phyloP scores from a whole-genome alignment of 2,329 filamentous ascomycete species.

The Calonectria hawksworthii region DNA sequence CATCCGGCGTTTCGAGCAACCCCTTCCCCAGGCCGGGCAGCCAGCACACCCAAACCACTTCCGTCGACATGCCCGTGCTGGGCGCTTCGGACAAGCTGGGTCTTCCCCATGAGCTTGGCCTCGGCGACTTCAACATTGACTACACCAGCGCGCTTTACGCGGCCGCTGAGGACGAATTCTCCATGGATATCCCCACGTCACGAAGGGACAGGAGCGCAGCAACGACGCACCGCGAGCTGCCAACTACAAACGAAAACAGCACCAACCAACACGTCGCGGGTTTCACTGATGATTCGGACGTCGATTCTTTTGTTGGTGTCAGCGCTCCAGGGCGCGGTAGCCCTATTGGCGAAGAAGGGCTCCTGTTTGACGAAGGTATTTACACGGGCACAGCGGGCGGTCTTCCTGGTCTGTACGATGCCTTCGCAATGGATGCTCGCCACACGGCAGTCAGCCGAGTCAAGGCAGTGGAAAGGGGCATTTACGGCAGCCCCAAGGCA shows the following conservation, averaged over 20 bases:
- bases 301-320: constrained; percentile 46
- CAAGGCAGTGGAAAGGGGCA: not conserved
- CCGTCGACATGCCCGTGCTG: constrained; percentile 53
- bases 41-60: constrained; percentile 62
- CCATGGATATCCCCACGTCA: constrained; percentile 32
- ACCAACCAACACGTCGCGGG: constrained; percentile 34
- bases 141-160: constrained; percentile 21
- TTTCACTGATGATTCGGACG: constrained; percentile 47
- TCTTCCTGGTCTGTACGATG: constrained; percentile 48
- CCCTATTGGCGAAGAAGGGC: constrained; percentile 38
- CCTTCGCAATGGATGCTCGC: constrained; percentile 27
- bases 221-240: not conserved
- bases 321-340: constrained; percentile 28
- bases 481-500: not conserved
- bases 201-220: not conserved
- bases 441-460: not conserved
- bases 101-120: constrained; percentile 29
- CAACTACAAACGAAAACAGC: not conserved
- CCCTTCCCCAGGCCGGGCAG: constrained; percentile 56
- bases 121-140: constrained; percentile 3
- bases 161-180: constrained; percentile 35
- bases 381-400: constrained; percentile 41
- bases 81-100: constrained; percentile 42
- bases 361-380: constrained; percentile 45
- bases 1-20: constrained; percentile 56